phyloP scores from a whole-genome alignment of 2,329 filamentous ascomycete genomes.

The Endothia cerciana region DNA sequence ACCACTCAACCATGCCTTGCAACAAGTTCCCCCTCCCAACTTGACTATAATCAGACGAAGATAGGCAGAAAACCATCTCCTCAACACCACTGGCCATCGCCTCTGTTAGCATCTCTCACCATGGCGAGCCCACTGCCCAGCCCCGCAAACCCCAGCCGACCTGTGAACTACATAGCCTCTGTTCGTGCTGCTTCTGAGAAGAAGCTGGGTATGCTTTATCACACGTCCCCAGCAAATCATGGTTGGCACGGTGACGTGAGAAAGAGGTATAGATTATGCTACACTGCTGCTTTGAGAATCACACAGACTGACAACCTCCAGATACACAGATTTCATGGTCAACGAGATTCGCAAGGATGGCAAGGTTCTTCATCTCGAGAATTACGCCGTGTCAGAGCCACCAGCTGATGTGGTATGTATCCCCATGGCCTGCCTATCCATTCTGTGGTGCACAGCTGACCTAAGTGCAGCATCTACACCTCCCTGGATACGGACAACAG shows the following conservation, averaged over 20 bases:
- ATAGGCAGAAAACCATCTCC: not conserved
- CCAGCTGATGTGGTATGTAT: constrained; percentile 17
- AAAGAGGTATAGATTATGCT: constrained; percentile 44
- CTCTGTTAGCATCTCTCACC: not conserved
- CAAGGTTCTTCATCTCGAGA: constrained; percentile 70
- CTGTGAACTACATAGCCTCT: constrained; percentile 24
- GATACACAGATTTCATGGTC: constrained; percentile 91
- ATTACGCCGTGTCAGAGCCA: constrained; percentile 31
- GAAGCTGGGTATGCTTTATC: constrained; percentile 47
- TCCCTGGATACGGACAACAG: constrained; percentile 16
- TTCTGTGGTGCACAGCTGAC: constrained; percentile 1
- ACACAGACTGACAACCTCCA: constrained; percentile 35
- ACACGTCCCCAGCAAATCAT: constrained; percentile 44
- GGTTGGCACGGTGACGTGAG: constrained; percentile 49
- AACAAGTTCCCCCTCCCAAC: not conserved
- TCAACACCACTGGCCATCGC: not conserved
- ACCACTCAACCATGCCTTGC: not conserved
- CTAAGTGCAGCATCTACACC: constrained; percentile 7
- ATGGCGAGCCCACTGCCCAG: constrained; percentile 18
- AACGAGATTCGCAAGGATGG: constrained; percentile 84
- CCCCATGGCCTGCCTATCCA: constrained; percentile 4
- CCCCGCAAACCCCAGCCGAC: constrained; percentile 18
- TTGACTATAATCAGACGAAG: not conserved
- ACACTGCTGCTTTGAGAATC: constrained; percentile 30
- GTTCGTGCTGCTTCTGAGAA: constrained; percentile 40